phyloP scores from a whole-genome alignment of 306 rosid species.

The Castanospermum australe region DNA sequence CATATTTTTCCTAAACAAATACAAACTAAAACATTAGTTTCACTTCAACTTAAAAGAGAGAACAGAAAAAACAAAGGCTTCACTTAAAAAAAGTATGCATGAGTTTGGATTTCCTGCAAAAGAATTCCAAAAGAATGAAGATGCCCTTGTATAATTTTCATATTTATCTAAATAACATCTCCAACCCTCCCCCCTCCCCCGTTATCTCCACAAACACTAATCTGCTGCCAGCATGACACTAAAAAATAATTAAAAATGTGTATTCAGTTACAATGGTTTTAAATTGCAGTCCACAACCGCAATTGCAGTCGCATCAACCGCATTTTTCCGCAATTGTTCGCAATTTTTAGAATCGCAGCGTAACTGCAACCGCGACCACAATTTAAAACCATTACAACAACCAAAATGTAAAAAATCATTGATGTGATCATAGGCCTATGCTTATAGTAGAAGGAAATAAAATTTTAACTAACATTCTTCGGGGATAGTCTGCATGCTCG shows the following conservation, averaged over 20 bases:
- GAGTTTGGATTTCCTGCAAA: conserved; percentile 49
- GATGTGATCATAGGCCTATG: not conserved
- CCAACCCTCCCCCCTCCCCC: not conserved
- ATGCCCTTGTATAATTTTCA: not conserved
- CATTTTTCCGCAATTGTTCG: too few species aligned
- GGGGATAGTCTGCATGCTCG: conserved; percentile 56
- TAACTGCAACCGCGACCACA: too few species aligned
- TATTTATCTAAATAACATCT: too few species aligned
- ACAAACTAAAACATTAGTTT: not conserved
- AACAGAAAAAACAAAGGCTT: too few species aligned
- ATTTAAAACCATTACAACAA: too few species aligned
- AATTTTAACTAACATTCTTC: conserved; percentile 75
- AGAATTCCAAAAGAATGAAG: not conserved
- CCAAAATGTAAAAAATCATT: not conserved
- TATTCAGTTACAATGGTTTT: not conserved
- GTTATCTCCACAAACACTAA: conserved; percentile 6
- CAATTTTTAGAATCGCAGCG: too few species aligned
- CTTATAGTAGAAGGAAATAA: conserved; percentile 2
- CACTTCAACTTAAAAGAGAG: not conserved
- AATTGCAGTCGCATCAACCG: too few species aligned
- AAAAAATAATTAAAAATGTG: not conserved
- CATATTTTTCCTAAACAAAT: not conserved
- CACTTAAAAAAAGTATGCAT: too few species aligned
- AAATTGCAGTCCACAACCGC: too few species aligned
- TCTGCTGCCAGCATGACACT: conserved; percentile 2